These are phyloP conservation scores for Pterocarpus macrocarpus DNA, from an alignment of 306 rosid genomes.

Conservation along the genomic window DNA sequence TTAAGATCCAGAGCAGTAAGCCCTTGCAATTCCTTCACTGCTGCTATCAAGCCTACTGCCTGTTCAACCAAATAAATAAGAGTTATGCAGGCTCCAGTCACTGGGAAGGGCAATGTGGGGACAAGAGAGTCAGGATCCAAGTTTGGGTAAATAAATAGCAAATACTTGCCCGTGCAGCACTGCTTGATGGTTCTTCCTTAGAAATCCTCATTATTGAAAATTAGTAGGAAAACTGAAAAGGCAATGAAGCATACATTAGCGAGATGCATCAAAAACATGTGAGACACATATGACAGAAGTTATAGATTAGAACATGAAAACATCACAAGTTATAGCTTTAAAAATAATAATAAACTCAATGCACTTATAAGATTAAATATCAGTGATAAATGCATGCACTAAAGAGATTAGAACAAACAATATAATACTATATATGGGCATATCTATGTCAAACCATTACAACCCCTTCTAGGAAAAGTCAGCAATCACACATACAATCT, in stretches of 20 bases:
- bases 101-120: conserved; percentile 31
- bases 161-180: conserved; percentile 68
- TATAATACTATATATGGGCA: conserved; percentile 27
- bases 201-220: conserved; percentile 65
- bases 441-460: conserved; percentile 13
- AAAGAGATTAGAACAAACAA: conserved; percentile 20
- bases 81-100: conserved; percentile 37
- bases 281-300: conserved; percentile 41
- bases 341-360: background rate
- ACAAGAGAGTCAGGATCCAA: conserved; percentile 37
- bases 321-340: conserved; percentile 6
- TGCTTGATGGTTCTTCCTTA: conserved; percentile 72
- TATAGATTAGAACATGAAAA: background rate
- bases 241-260: conserved; percentile 27
- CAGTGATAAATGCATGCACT: background rate
- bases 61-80: conserved; percentile 58
- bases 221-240: conserved; percentile 41
- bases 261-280: conserved; percentile 34
- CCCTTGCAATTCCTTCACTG: conserved; percentile 80
- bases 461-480: background rate
- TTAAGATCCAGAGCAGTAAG: conserved; percentile 70
- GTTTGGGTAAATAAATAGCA: conserved; percentile 3
- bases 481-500: conserved; percentile 6
- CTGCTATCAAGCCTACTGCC: conserved; percentile 68
- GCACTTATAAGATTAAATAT: background rate